Base-by-base conservation (phyloP, 305 asterid genomes). In the Solanum aculeatissimum region DNA sequence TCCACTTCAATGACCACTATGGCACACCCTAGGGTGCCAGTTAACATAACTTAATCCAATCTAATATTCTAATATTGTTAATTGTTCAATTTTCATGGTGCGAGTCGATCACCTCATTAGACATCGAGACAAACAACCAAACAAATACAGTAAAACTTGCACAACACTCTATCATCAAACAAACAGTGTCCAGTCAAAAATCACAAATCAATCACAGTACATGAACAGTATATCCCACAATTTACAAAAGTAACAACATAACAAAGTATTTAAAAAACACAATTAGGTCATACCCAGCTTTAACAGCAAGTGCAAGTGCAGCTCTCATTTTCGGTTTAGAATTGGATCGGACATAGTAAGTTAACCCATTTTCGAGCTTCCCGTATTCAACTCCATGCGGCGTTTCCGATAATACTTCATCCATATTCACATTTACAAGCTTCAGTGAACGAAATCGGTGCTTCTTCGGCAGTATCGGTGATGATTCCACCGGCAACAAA, bases 311-410 rank as follows among this genome's bases (percentile, higher is more conserved):
- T 60, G 98, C 95, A 23, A 95, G 97, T 68, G 98, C 98, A 74
- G 99, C 98, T 89, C 99, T 90, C 99, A 95, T 95, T 89, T 89
- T 91, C 51, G 99, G 99, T 90, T 94, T 95, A 75, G 97, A 92
- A 92, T 94, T 95, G 90, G 90, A 90, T 75, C 99, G 96, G 15
- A 95, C 99, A 82, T 95, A 94, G 89, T 95, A 95, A 66, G 96
- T 89, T 78, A 95, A 93, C 14, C 98, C 99, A 82, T 95, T 95
- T 29, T 90, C 91, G 43, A 94, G 99, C 83, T 89, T 92, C 84
- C 99, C 99, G 85, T 92, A 92, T 43, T 93, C 93, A 65, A 87
- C 97, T 82, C 94, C 99, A 82, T 85, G 92, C 69, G 99, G 98
- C 54, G 85, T 87, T 75, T 90, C 95, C 84, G 94, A 63, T 70